Conservation (phyloP, 2,329 filamentous ascomycete genomes). For the Penicillium verrucosum region DNA sequence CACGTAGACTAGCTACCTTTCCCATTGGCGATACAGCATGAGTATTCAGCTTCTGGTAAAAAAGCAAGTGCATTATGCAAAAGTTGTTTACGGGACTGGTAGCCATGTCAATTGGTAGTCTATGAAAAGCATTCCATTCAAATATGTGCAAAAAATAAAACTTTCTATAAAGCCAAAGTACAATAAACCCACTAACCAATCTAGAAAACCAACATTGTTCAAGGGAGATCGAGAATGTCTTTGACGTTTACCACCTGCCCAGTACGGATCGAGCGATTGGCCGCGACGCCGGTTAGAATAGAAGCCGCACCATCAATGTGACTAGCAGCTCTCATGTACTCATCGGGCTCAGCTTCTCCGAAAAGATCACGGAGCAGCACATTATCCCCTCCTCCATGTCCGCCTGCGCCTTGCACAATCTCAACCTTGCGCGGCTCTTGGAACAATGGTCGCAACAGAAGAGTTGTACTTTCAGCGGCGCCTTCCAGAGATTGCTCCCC, state of each 20-base stretch:
- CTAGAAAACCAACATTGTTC: not conserved
- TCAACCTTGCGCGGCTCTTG: conserved; percentile 56
- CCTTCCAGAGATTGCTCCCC: conserved; percentile 51
- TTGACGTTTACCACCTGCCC: conserved; percentile 57
- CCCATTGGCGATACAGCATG: not conserved
- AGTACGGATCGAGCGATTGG: conserved; percentile 57
- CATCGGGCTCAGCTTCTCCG: conserved; percentile 46
- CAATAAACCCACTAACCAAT: not conserved
- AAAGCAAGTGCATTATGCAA: not conserved
- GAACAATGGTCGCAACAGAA: conserved; percentile 52
- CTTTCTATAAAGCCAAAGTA: not conserved
- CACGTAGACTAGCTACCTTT: not conserved
- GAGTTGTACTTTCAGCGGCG: conserved; percentile 24
- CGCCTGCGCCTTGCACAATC: conserved; percentile 51
- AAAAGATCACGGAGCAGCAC: conserved; percentile 58
- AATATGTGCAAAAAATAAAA: not conserved
- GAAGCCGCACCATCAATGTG: conserved; percentile 59
- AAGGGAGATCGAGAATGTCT: conserved; percentile 33
- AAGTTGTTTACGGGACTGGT: not conserved
- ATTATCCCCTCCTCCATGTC: conserved; percentile 60
- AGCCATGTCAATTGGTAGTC: not conserved
- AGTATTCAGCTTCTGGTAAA: no score
- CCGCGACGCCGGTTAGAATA: conserved; percentile 59
- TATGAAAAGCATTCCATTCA: not conserved
- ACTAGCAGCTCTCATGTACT: conserved; percentile 55